Percentiles rank a stretch among this genome's conserved stretches.
Conservation (phyloP, 1,139 yeast species). For the Suhomyces maxii region DNA sequence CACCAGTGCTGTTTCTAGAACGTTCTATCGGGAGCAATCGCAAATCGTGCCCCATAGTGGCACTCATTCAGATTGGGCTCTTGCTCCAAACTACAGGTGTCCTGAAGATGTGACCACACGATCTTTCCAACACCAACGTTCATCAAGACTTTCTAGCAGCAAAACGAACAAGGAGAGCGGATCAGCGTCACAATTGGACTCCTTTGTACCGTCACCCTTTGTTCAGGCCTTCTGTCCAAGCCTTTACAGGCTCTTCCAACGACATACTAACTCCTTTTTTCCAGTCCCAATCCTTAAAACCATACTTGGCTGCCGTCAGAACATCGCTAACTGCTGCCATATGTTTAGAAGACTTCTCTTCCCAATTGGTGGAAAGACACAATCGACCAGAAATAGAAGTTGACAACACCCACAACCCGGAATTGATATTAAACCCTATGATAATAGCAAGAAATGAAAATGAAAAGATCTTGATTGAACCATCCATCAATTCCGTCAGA, state of each 20-base stretch:
- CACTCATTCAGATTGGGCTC: too few species aligned
- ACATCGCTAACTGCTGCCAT: slow-evolving; percentile 94
- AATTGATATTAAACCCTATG: slow-evolving; percentile 86
- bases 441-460: slow-evolving; percentile 90
- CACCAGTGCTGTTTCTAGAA: not conserved
- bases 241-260: not conserved
- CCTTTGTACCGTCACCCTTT: too few species aligned
- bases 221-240: too few species aligned
- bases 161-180: too few species aligned
- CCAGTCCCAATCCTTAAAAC: slow-evolving; percentile 90
- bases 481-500: slow-evolving; percentile 87
- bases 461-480: slow-evolving; percentile 89
- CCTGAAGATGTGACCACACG: too few species aligned
- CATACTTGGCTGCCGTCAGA: slow-evolving; percentile 92
- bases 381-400: slow-evolving; percentile 96
- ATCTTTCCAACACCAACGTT: too few species aligned
- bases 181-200: too few species aligned
- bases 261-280: slow-evolving; percentile 2
- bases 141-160: too few species aligned
- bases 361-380: slow-evolving; percentile 95
- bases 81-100: too few species aligned
- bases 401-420: slow-evolving; percentile 60
- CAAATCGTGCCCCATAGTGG: too few species aligned
- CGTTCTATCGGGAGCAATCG: too few species aligned
- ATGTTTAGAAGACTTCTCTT: slow-evolving; percentile 90